Base-by-base conservation (phyloP, 164 flowering plant species). In the Vitis riparia region DNA sequence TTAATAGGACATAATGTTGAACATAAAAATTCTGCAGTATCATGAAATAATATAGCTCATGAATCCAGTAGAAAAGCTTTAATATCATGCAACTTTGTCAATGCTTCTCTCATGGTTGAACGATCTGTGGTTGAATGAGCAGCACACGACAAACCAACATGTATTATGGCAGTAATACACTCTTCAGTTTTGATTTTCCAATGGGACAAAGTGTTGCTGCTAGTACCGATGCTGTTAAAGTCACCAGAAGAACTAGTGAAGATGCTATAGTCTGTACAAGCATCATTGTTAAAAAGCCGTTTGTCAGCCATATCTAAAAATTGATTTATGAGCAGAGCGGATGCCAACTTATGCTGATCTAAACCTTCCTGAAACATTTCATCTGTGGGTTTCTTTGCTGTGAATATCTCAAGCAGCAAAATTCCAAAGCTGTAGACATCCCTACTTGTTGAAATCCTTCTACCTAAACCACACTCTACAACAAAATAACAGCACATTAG, bases 371-470 rank as follows among this genome's bases (percentile, higher is more conserved):
- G 15, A 37, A 71, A 57, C 65, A 69, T 69, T 0, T 30, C 64
- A 65, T 71, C 69, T 1, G 74, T 71, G 8, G 74, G 74, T n/a
- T 65, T 71, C 62, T 65, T 71, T 13, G 57, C 68, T 13, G 30
- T 58, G 64, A n/a, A n/a, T n/a, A n/a, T n/a, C n/a, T n/a, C n/a
- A n/a, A n/a, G n/a, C n/a, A n/a, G n/a, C n/a, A n/a, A 68, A 14
- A 71, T 65, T 2, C 74, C 74, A 57, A 48, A 65, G 16, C 74
- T 65, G 64, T 71, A 71, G 16, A 65, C 74, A 59, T 71, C 73
- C 19, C 73, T 67, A 44, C 55, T 12, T 4, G 64, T 71, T 11
- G 69, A 65, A 57, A 30, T 59, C n/a, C 59, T 49, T 51, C 65
- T 48, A 1, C 74, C 64, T 32, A 57, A 5, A 3, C 64, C 64